Conservation (phyloP, 768 basidiomycete genomes). For the Agaricus sinodeliciosus region DNA sequence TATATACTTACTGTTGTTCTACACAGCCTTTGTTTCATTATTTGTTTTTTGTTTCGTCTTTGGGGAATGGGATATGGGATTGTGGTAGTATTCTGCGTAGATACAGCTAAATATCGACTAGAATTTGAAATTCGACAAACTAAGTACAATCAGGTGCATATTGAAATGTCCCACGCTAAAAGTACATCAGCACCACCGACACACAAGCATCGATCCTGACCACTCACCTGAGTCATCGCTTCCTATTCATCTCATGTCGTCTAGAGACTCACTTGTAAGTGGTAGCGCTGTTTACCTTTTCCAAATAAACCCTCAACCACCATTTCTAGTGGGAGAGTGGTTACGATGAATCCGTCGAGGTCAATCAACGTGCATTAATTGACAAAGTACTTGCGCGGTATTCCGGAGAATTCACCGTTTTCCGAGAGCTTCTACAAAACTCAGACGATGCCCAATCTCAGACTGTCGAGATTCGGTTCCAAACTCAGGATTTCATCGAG, state of each 20-base stretch:
- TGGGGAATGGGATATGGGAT: slow-evolving; percentile 3
- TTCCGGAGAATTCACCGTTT: slow-evolving; percentile 85
- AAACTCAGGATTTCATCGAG: slow-evolving; percentile 48
- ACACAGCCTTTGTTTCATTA: slow-evolving; percentile 13
- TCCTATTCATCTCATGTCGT: not conserved
- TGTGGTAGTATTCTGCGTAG: slow-evolving; percentile 10
- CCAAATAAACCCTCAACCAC: not conserved
- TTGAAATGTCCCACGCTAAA: not conserved
- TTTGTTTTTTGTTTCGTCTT: slow-evolving; percentile 8
- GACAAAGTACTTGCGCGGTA: slow-evolving; percentile 97
- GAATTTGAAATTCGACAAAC: too few species aligned
- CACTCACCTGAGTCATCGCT: too few species aligned
- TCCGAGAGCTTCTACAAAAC: slow-evolving; percentile 88
- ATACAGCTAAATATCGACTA: not conserved
- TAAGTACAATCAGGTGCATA: too few species aligned
- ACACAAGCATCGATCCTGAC: not conserved
- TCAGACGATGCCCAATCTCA: slow-evolving; percentile 86
- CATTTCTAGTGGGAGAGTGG: slow-evolving; percentile 46
- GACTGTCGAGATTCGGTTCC: slow-evolving; percentile 73
- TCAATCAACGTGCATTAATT: slow-evolving; percentile 93
- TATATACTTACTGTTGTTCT: slow-evolving; percentile 8
- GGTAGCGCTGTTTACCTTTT: too few species aligned
- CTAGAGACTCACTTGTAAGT: slow-evolving; percentile 3
- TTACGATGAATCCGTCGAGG: slow-evolving; percentile 78
- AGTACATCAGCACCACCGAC: not conserved